Evolutionary conservation across 495 filamentous ascomycete genomes (phyloP).

Genomic region (Cercophora samala): DNA sequence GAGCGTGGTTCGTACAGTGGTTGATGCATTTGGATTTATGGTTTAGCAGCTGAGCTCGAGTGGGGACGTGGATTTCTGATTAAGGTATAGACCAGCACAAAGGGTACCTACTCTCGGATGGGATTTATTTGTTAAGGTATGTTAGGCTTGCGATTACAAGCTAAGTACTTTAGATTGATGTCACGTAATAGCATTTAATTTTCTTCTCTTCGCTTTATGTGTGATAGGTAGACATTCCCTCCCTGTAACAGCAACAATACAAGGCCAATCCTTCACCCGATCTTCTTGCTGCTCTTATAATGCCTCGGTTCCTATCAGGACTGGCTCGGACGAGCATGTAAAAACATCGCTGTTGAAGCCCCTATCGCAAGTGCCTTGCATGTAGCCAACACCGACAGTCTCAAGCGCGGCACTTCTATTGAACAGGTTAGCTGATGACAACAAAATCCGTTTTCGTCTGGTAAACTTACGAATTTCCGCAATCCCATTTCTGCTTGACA

Average conservation of each 20-base stretch:
- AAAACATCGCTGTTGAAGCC: slow-evolving; percentile 30
- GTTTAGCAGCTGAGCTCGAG: background rate
- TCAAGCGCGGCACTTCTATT: slow-evolving; percentile 25
- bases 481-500: slow-evolving; percentile 34
- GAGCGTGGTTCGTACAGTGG: background rate
- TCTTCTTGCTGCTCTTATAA: slow-evolving; percentile 14
- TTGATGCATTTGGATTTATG: background rate
- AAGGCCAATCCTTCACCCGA: no score
- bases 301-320: slow-evolving; percentile 39
- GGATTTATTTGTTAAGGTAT: no score
- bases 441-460: background rate
- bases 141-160: no score
- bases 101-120: no score
- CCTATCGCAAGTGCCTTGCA: slow-evolving; percentile 37
- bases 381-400: slow-evolving; percentile 31
- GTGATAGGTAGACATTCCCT: no score
- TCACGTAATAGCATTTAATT: no score
- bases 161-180: no score
- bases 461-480: slow-evolving; percentile 34
- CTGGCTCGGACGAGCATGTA: slow-evolving; percentile 32
- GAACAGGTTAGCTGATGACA: background rate
- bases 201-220: no score
- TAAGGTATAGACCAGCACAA: no score
- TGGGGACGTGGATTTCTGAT: no score
- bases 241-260: no score